Evolutionary conservation across 2,329 filamentous ascomycete species (phyloP), one percentile per base, ranked within the genome.

Genomic region (Ascochyta viciae-villosae): DNA sequence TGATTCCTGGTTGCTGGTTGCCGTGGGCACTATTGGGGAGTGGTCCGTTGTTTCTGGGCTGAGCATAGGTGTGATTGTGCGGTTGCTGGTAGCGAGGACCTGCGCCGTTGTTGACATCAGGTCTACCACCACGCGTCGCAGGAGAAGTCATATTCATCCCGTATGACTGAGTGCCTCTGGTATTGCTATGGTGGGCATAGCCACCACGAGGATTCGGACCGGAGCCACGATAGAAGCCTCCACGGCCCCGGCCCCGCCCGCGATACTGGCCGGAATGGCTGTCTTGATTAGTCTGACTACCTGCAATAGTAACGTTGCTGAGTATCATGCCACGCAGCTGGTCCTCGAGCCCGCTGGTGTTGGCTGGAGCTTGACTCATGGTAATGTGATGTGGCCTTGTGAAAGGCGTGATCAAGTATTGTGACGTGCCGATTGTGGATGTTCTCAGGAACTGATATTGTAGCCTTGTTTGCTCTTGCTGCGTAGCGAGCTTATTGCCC

Each of bases 251-350:
- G 16, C 65, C 69, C 12, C 67, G 59, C 13, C 68, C 67, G 23
- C 62, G 66, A 12, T 65, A 63, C 12, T 65, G 65, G 35, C 56
- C 27, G 24, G 56, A 49, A 22, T 64, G 64, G 19, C n/a, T 37
- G 26, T 61, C 53, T 51, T 61, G 58, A 55, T 67, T 54, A 55
- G 59, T 41, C 35, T 63, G 61, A 13, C 47, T 45, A 40, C 53
- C 41, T n/a, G 60, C 48, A 7, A 74, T 67, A 23, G 71, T 73
- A 44, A 77, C 75, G 67, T 85, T 85, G 59, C 77, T 81, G 45
- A 89, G 77, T 27, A 87, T 87, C 72, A 90, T 81, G 56, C 77
- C 80, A 41, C 85, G 82, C 35, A 89, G 74, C 49, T 82, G 84
- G 45, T 83, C 79, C 66, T 89, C 87, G 44, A 76, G 60, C 23